phyloP scores from a whole-genome alignment of 352 stramenopile genomes.

The Plasmopara halstedii region DNA sequence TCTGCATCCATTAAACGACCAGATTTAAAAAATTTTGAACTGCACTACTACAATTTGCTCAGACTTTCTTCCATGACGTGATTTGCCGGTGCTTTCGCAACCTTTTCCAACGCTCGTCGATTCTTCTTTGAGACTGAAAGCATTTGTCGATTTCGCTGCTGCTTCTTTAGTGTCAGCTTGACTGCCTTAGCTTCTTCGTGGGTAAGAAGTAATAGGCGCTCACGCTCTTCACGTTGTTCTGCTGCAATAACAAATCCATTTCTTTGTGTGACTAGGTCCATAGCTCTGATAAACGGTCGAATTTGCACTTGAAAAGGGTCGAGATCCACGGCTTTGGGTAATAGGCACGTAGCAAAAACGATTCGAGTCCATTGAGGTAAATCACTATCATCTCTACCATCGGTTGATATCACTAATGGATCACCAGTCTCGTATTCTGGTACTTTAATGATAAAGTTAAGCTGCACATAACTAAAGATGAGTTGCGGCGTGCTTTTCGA shows the following conservation, averaged over 20 bases:
- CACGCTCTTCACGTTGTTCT: slow-evolving; percentile 44
- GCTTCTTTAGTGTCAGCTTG: slow-evolving; percentile 38
- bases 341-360: slow-evolving; percentile 20
- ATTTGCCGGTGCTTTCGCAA: slow-evolving; percentile 49
- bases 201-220: slow-evolving; percentile 34
- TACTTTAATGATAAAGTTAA: slow-evolving; percentile 61
- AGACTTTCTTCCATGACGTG: slow-evolving; percentile 39
- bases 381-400: slow-evolving; percentile 10
- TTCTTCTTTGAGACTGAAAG: slow-evolving; percentile 43
- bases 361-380: slow-evolving; percentile 15
- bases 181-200: slow-evolving; percentile 48
- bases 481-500: slow-evolving; percentile 47
- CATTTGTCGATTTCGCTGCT: slow-evolving; percentile 19
- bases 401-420: slow-evolving; percentile 8
- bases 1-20: slow-evolving; percentile 60
- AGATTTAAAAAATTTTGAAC: slow-evolving; percentile 61
- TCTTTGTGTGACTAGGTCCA: slow-evolving; percentile 38
- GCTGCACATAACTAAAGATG: slow-evolving; percentile 54
- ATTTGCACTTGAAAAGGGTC: slow-evolving; percentile 56
- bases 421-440: slow-evolving; percentile 14
- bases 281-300: slow-evolving; percentile 39
- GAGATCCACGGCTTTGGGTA: slow-evolving; percentile 36
- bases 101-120: slow-evolving; percentile 46
- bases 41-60: slow-evolving; percentile 70
- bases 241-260: slow-evolving; percentile 34